Percentiles rank a stretch among this genome's conserved stretches.
These are phyloP conservation scores for Phoma sp. DNA, from an alignment of 2,329 filamentous ascomycete species.

Conservation along the genomic window DNA sequence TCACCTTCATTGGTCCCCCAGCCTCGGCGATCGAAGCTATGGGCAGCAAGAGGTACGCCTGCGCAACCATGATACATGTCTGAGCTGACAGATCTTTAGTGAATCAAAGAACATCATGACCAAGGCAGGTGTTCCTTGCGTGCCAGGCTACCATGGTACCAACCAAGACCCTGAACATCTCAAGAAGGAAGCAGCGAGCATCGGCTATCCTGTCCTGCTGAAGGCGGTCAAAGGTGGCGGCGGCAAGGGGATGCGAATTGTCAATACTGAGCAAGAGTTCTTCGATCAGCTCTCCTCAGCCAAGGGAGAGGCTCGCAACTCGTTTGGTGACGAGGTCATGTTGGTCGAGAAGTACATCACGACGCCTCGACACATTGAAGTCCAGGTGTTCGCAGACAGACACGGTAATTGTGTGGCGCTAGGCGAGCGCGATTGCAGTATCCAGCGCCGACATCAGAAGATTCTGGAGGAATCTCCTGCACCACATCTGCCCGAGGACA, in stretches of 20 bases:
- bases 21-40: slow-evolving; percentile 77
- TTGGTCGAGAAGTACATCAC: slow-evolving; percentile 72
- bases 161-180: slow-evolving; percentile 73
- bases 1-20: slow-evolving; percentile 94
- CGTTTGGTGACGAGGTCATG: slow-evolving; percentile 71
- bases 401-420: slow-evolving; percentile 69
- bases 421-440: slow-evolving; percentile 70
- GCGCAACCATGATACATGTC: background rate
- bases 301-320: slow-evolving; percentile 68
- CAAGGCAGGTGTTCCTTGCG: slow-evolving; percentile 90
- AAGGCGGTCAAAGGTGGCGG: slow-evolving; percentile 70
- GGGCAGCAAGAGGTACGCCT: slow-evolving; percentile 81
- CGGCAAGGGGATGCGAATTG: slow-evolving; percentile 74
- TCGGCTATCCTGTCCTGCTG: slow-evolving; percentile 68
- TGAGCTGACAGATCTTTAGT: slow-evolving; percentile 41
- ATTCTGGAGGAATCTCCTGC: slow-evolving; percentile 71
- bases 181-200: slow-evolving; percentile 73
- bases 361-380: slow-evolving; percentile 69
- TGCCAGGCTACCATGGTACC: slow-evolving; percentile 90
- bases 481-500: slow-evolving; percentile 64
- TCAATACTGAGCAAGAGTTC: slow-evolving; percentile 63
- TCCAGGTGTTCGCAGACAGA: slow-evolving; percentile 70
- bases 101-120: slow-evolving; percentile 97
- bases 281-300: slow-evolving; percentile 66
- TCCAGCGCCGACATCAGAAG: slow-evolving; percentile 70